Evolutionary conservation across 2,329 filamentous ascomycete genomes (phyloP), one percentile per base, ranked within the genome.

Genomic region (Massarina eburnea): DNA sequence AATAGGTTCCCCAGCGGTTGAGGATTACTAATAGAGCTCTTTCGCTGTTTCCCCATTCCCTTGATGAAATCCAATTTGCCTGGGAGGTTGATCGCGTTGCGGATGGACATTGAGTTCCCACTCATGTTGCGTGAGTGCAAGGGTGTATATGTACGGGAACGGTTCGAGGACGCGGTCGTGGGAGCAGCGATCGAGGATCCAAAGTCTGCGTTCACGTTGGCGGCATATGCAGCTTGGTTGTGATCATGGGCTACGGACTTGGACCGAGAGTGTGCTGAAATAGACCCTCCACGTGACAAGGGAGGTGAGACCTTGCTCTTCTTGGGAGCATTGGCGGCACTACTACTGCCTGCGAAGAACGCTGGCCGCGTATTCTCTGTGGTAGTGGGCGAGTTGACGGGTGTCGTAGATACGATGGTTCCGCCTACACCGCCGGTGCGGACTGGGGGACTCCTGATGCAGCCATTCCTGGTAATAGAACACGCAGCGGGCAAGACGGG

Each of bases 351-450:
- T 7, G 7, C 12, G 24, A 26, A 26, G 27, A 30, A 30, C n/a
- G 27, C 12, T 5, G 43, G 27, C 1, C 39, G 18, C 3, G 37
- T n/a, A 19, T 39, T 20, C 26, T 24, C 29, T 9, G 36, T 30
- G 9, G 24, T 34, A 12, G 41, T 20, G 8, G 30, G 27, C 10
- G 4, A 47, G 21, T 38, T 49, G 37, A 17, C 44, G 29, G 22
- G 59, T 0, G 56, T 62, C 1, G 56, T 59, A 17, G 58, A 59
- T 2, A 61, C 59, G 59, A 66, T 67, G 1, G 64, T 69, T 7
- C 62, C 64, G 17, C 59, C 60, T 2, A 67, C 43, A 9, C 64
- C 62, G 15, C 64, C 61, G n/a, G 49, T 44, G 21, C 55, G 40
- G 9, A 57, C 57, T 4, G 49, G 56, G 8, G 52, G 45, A 2